Conservation (phyloP, 2,329 filamentous ascomycete genomes). For the Fusarium gaditjirri region DNA sequence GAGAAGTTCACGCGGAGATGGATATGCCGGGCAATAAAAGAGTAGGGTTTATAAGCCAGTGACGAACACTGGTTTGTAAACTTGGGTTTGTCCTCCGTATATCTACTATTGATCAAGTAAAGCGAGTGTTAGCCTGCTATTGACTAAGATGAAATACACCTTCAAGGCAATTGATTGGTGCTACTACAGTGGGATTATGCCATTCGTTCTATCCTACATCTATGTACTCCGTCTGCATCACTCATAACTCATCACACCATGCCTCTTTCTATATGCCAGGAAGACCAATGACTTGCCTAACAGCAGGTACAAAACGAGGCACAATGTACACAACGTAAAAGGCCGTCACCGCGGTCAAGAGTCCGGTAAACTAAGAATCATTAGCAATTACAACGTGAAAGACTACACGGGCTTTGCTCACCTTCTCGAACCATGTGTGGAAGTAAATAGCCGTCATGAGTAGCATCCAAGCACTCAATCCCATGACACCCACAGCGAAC, state of each 20-base stretch:
- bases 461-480: slow-evolving; percentile 90
- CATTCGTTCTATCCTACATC: slow-evolving; percentile 10
- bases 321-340: slow-evolving; percentile 64
- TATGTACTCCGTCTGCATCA: slow-evolving; percentile 10
- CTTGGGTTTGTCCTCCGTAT: neutral
- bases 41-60: neutral
- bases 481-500: slow-evolving; percentile 72
- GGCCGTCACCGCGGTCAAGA: slow-evolving; percentile 58
- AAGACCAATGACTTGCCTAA: slow-evolving; percentile 59
- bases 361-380: slow-evolving; percentile 61
- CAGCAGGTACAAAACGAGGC: slow-evolving; percentile 60
- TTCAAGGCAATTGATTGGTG: no score
- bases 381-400: slow-evolving; percentile 32
- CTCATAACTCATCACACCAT: slow-evolving; percentile 19
- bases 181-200: neutral
- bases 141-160: no score
- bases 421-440: slow-evolving; percentile 98
- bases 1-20: no score
- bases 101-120: neutral
- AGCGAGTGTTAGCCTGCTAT: neutral
- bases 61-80: neutral
- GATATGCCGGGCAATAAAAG: no score
- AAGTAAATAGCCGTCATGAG: slow-evolving; percentile 99
- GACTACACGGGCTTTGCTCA: slow-evolving; percentile 50
- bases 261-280: slow-evolving; percentile 58